Evolutionary conservation across 2,329 filamentous ascomycete species (phyloP).

Genomic region (Fusarium euwallaceae): DNA sequence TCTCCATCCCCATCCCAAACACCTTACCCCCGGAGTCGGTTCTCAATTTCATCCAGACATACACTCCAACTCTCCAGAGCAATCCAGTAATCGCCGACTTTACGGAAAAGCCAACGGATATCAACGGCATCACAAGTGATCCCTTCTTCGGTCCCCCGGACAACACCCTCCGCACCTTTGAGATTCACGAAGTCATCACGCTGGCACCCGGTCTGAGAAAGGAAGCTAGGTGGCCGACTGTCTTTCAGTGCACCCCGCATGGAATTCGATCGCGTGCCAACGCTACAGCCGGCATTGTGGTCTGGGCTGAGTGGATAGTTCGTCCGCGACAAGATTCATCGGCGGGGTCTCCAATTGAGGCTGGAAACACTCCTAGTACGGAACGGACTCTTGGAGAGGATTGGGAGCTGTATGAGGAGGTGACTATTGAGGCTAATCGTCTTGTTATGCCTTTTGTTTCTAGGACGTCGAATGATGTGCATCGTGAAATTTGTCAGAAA

Average conservation of each 20-base stretch:
- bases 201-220: constrained; percentile 21
- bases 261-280: constrained; percentile 30
- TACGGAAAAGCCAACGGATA: constrained; percentile 16
- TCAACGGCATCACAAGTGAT: constrained; percentile 13
- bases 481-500: constrained; percentile 20
- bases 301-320: constrained; percentile 29
- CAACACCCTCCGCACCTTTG: constrained; percentile 21
- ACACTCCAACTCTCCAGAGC: constrained; percentile 21
- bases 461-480: constrained; percentile 17
- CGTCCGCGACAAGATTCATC: constrained; percentile 17
- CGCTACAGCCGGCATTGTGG: constrained; percentile 21
- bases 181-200: background rate
- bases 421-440: constrained; percentile 23
- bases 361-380: constrained; percentile 12
- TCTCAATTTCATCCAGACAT: constrained; percentile 31
- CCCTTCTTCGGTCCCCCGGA: constrained; percentile 29
- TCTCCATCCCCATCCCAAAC: constrained; percentile 31
- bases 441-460: constrained; percentile 35
- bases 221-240: constrained; percentile 25
- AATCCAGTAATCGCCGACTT: constrained; percentile 27
- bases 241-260: constrained; percentile 28
- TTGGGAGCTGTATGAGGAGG: constrained; percentile 33
- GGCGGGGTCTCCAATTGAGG: background rate
- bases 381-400: constrained; percentile 22
- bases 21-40: constrained; percentile 32